Evolutionary conservation across 1,284 basidiomycete genomes (phyloP).

Genomic region (Cryptococcus hybrid): DNA sequence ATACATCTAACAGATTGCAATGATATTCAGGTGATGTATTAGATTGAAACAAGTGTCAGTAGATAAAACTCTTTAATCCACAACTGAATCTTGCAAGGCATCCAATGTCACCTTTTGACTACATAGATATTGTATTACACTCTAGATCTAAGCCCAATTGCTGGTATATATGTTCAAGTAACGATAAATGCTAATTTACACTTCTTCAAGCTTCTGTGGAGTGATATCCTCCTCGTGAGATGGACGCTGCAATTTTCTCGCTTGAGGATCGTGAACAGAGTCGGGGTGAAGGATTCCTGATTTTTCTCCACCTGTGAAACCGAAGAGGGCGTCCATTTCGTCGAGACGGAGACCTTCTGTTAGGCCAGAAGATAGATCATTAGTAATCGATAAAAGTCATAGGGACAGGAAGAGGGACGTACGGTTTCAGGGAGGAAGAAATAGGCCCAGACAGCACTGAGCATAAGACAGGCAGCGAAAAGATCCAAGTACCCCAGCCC

Average conservation of each 20-base stretch:
- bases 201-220: background rate
- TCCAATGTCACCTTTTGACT: too few relatives aligned
- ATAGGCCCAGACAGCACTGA: conserved; percentile 13
- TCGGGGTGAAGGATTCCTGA: background rate
- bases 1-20: too few relatives aligned
- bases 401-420: background rate
- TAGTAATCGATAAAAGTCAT: background rate
- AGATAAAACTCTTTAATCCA: too few relatives aligned
- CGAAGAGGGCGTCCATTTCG: conserved; percentile 13
- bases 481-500: conserved; percentile 27
- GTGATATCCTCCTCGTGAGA: background rate
- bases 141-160: too few relatives aligned
- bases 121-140: too few relatives aligned
- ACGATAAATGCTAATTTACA: background rate
- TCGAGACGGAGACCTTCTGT: conserved; percentile 12
- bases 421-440: conserved; percentile 16
- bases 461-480: conserved; percentile 21
- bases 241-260: conserved; percentile 4
- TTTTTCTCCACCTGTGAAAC: conserved; percentile 5
- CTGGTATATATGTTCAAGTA: too few relatives aligned
- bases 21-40: too few relatives aligned
- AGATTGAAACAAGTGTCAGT: too few relatives aligned
- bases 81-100: too few relatives aligned
- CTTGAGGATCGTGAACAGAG: background rate
- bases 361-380: too few relatives aligned